phyloP scores from a whole-genome alignment of 768 basidiomycete genomes.

The Psilocybe cyanescens region DNA sequence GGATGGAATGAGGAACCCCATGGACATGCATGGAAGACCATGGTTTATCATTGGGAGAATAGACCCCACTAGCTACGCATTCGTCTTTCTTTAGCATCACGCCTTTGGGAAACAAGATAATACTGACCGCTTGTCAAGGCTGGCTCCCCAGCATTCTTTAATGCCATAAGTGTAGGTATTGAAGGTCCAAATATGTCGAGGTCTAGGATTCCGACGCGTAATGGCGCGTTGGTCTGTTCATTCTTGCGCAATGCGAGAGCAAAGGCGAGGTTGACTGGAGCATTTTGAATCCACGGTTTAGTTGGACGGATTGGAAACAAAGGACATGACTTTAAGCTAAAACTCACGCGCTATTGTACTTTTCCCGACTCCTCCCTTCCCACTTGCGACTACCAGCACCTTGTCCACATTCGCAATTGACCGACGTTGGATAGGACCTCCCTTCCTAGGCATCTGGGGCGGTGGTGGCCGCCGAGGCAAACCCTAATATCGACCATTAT shows the following conservation, averaged over 20 bases:
- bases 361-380: slow-evolving; percentile 97
- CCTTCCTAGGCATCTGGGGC: slow-evolving; percentile 65
- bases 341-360: slow-evolving; percentile 85
- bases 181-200: slow-evolving; percentile 97
- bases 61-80: slow-evolving; percentile 58
- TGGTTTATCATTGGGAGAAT: slow-evolving; percentile 87
- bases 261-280: slow-evolving; percentile 80
- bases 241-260: slow-evolving; percentile 58
- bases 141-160: slow-evolving; percentile 80
- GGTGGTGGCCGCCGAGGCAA: slow-evolving; percentile 36
- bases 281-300: not conserved
- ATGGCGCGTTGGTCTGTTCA: slow-evolving; percentile 36
- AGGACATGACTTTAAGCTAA: not conserved
- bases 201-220: slow-evolving; percentile 87
- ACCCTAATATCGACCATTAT: slow-evolving; percentile 24
- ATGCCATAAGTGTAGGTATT: slow-evolving; percentile 90
- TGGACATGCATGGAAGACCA: slow-evolving; percentile 93
- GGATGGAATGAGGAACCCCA: slow-evolving; percentile 88
- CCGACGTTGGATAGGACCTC: slow-evolving; percentile 56
- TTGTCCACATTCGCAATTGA: slow-evolving; percentile 75
- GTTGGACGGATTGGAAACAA: not conserved
- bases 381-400: slow-evolving; percentile 85
- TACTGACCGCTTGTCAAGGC: slow-evolving; percentile 67
- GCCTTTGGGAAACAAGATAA: not conserved
- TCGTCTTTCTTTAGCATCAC: not conserved